Percentiles rank a stretch among this genome's conserved stretches.
These are phyloP conservation scores for Echites panduratus DNA, from an alignment of 257 asterid genomes.

Conservation along the genomic window DNA sequence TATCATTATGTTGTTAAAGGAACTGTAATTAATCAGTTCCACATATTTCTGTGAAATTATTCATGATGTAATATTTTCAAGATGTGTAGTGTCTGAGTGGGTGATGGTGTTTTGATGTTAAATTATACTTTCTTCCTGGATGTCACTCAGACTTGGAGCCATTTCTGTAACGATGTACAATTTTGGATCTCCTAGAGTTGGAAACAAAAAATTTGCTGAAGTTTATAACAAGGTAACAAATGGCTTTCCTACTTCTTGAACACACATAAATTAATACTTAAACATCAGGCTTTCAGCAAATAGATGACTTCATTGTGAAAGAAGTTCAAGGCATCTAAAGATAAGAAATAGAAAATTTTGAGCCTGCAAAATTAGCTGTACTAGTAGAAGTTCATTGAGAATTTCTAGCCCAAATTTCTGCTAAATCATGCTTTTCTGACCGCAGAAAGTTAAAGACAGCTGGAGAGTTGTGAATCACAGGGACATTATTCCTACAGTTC, in stretches of 20 bases:
- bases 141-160: conserved; percentile 52
- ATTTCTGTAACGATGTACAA: conserved; percentile 84
- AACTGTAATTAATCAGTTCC: neutral
- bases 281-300: neutral
- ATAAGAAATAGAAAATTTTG: neutral
- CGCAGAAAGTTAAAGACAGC: conserved; percentile 82
- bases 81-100: neutral
- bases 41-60: neutral
- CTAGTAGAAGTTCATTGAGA: neutral
- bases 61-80: neutral
- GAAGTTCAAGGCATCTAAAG: neutral
- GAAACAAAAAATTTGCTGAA: conserved; percentile 90
- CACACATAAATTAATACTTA: neutral
- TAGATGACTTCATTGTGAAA: neutral
- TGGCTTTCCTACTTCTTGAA: neutral
- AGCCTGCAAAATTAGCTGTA: neutral
- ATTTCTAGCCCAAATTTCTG: neutral
- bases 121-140: neutral
- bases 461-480: conserved; percentile 96
- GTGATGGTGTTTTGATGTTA: neutral
- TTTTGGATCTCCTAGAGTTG: conserved; percentile 98
- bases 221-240: conserved; percentile 68
- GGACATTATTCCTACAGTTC: conserved; percentile 97
- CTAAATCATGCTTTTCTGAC: conserved; percentile 14
- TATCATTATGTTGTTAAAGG: neutral